Base-by-base conservation (phyloP, 1,284 basidiomycete genomes). In the Cryptococcus neoformans region DNA sequence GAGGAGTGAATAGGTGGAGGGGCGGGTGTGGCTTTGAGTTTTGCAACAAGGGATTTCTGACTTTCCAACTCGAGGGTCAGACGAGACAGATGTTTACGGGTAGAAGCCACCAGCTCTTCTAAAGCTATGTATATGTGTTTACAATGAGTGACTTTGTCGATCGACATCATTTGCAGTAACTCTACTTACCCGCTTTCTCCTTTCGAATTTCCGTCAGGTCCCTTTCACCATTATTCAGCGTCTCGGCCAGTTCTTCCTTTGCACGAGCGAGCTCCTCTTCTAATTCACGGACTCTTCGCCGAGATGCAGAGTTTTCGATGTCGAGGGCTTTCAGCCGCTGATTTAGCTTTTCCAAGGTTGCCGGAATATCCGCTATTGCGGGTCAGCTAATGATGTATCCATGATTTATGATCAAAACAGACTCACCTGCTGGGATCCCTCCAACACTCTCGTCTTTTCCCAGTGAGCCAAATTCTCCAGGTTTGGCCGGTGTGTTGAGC, bases 261-360 rank as follows among this genome's bases (percentile, higher is more conserved):
- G 78, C 74, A 58, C 77, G 68, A 49, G 80, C 79, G 38, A 93
- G 81, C 70, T 93, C 91, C 51, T 82, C 78, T 73, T 94, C 91
- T 5, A 94, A 81, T 67, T 92, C 90, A 37, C 84, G 79, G 28
- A 93, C 87, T 9, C 90, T 81, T 17, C 87, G 80, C 1, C 88
- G 81, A 2, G 89, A 89, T 4, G 88, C 82, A 5, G 84, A 81
- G 63, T 92, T 92, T 69, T 93, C 89, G 1, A 84, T 83, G 67
- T 92, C 89, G 1, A 92, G 81, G 2, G 68, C 68, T 16, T 71
- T 56, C 40, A 76, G 52, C n/a, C 69, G 57, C 3, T 71, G 67
- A 16, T 73, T 67, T 11, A 75, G 60, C 6, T 64, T 65, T 0
- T 68, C 62, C 6, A 76, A 54, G 6, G 65, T 55, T 34, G 65